Base-by-base conservation (phyloP, 306 rosid genomes). In the Gleditsia sinensis region DNA sequence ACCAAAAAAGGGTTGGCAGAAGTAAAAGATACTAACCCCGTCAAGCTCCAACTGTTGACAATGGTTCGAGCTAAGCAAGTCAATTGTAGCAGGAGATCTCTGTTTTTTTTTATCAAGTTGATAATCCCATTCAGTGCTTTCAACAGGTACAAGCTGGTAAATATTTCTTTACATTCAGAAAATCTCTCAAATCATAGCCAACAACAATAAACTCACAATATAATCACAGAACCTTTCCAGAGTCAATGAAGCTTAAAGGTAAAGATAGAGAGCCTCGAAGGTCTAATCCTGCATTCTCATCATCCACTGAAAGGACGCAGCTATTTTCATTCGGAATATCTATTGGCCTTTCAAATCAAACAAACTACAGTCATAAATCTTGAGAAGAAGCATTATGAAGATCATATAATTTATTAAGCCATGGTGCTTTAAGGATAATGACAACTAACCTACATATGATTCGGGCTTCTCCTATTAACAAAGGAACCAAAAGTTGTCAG, bases 371-470 rank as follows among this genome's bases (percentile, higher is more conserved):
- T 9, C 34, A 71, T 7, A 20, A 34, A 27, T 42, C 17, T 49
- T 28, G 64, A 68, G 21, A 25, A 20, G 32, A 9, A 12, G 39
- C 12, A 7, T 9, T 58, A 34, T 19, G 8, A 60, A 60, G 40
- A 59, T 61, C 34, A 23, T 50, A 37, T 19, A 12, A 19, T 9
- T 70, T 23, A 45, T 11, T 7, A n/a, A 28, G 28, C 53, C 16
- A 40, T 53, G 42, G 50, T 55, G 49, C 24, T n/a, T 48, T 14
- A 42, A 19, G 12, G 49, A 19, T 19, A 27, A 71, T 16, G 46
- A 77, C 21, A 72, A 66, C 80, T 20, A 67, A 84, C 95, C 90
- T 83, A 72, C 95, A 89, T 59, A 89, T 68, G 60, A 89, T 83
- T 49, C 75, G 84, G 48, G 83, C 80, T 5, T 80, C 92, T 8